phyloP scores from a whole-genome alignment of 768 basidiomycete genomes.

The Leccinum obscurum region DNA sequence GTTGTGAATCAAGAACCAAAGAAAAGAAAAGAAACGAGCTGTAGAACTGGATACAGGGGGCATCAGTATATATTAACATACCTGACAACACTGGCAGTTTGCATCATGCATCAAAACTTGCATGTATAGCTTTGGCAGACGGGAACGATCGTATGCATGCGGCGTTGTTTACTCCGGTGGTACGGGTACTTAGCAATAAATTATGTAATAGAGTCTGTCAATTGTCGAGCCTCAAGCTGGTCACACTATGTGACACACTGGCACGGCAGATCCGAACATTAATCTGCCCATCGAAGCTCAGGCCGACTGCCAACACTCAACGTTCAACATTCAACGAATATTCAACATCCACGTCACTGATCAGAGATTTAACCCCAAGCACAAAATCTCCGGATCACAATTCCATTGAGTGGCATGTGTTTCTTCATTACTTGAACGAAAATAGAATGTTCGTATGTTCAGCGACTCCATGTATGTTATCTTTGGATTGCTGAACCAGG shows the following conservation, averaged over 20 bases:
- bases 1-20: not conserved
- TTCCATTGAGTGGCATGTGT: not conserved
- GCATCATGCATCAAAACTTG: slow-evolving; percentile 27
- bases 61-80: slow-evolving; percentile 16
- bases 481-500: not conserved
- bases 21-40: not conserved
- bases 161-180: too few relatives aligned
- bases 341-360: too few relatives aligned
- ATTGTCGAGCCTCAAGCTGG: not conserved
- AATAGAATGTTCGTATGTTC: not conserved
- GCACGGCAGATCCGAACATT: not conserved
- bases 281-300: not conserved
- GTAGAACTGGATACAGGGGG: slow-evolving; percentile 1
- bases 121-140: slow-evolving; percentile 15
- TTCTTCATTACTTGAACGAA: not conserved
- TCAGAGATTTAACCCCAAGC: not conserved
- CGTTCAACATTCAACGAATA: too few relatives aligned
- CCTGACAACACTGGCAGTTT: slow-evolving; percentile 23
- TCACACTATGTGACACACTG: too few relatives aligned
- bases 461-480: not conserved
- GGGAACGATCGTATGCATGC: not conserved
- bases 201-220: not conserved
- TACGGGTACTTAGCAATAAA: not conserved
- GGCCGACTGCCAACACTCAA: not conserved
- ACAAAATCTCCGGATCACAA: not conserved